phyloP scores from a whole-genome alignment of 176 grass and related monocot genomes.

The Saccharum officinarum region DNA sequence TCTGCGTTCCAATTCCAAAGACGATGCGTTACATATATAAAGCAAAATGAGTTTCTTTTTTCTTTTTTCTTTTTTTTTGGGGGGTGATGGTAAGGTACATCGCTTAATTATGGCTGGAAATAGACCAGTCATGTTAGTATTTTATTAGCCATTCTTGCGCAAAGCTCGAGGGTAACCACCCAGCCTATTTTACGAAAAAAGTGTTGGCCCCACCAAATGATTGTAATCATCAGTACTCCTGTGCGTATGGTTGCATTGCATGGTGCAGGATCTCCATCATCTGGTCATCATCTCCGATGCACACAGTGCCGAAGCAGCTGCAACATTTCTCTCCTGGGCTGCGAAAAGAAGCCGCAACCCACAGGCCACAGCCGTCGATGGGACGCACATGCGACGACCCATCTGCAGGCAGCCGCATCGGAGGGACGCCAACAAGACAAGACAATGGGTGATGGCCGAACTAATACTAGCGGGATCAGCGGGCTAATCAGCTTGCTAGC shows the following conservation, averaged over 20 bases:
- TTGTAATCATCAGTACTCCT: not conserved
- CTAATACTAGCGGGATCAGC: not conserved
- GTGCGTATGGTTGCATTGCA: not conserved
- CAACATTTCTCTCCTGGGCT: conserved; percentile 31
- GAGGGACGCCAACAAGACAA: no score
- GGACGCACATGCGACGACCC: no score
- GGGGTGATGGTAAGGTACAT: no score
- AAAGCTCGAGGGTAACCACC: not conserved
- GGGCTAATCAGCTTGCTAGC: not conserved
- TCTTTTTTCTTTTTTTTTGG: no score
- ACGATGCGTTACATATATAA: no score
- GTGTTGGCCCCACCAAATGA: not conserved
- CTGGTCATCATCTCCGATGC: not conserved
- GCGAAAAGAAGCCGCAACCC: not conserved
- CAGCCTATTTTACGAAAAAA: not conserved
- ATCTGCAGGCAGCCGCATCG: no score
- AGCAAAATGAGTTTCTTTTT: no score
- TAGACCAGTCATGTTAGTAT: not conserved
- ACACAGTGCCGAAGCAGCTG: not conserved
- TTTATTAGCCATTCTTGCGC: not conserved
- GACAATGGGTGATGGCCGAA: no score
- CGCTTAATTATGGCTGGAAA: no score
- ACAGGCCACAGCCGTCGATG: no score
- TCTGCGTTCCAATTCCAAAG: not conserved
- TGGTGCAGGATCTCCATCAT: conserved; percentile 24